Evolutionary conservation across 2,329 filamentous ascomycete genomes (phyloP).

Genomic region (Cadophora sp.): DNA sequence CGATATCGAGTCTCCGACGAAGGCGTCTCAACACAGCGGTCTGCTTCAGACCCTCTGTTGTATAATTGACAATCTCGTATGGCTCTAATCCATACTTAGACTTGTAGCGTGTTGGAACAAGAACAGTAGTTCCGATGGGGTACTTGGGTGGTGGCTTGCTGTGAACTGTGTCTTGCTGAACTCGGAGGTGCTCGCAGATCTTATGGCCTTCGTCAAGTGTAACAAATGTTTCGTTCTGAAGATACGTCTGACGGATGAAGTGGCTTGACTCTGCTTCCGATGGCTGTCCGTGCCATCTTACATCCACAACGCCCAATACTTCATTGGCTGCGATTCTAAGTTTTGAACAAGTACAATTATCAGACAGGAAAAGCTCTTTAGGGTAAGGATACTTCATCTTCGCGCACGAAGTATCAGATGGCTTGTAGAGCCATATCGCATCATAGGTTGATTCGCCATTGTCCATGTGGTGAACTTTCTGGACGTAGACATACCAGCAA

Average conservation of each 20-base stretch:
- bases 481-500: slow-evolving; percentile 77
- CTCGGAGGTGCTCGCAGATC: slow-evolving; percentile 53
- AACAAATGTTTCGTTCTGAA: slow-evolving; percentile 66
- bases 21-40: slow-evolving; percentile 59
- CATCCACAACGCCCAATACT: slow-evolving; percentile 61
- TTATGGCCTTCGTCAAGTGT: slow-evolving; percentile 63
- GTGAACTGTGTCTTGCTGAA: background rate
- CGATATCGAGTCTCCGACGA: slow-evolving; percentile 54
- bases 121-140: slow-evolving; percentile 63
- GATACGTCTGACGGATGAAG: slow-evolving; percentile 76
- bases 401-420: slow-evolving; percentile 73
- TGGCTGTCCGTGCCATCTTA: slow-evolving; percentile 63
- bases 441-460: slow-evolving; percentile 57
- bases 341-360: slow-evolving; percentile 72
- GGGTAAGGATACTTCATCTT: slow-evolving; percentile 70
- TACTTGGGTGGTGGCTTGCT: slow-evolving; percentile 45
- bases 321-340: slow-evolving; percentile 59
- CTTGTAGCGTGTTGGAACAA: slow-evolving; percentile 50
- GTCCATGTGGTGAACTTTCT: slow-evolving; percentile 54
- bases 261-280: slow-evolving; percentile 52
- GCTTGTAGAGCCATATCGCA: slow-evolving; percentile 77
- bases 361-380: slow-evolving; percentile 79
- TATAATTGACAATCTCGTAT: slow-evolving; percentile 60
- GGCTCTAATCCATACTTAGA: slow-evolving; percentile 58
- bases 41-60: slow-evolving; percentile 38